Conservation (phyloP, 2,329 filamentous ascomycete genomes). For the Diplodia intermedia region DNA sequence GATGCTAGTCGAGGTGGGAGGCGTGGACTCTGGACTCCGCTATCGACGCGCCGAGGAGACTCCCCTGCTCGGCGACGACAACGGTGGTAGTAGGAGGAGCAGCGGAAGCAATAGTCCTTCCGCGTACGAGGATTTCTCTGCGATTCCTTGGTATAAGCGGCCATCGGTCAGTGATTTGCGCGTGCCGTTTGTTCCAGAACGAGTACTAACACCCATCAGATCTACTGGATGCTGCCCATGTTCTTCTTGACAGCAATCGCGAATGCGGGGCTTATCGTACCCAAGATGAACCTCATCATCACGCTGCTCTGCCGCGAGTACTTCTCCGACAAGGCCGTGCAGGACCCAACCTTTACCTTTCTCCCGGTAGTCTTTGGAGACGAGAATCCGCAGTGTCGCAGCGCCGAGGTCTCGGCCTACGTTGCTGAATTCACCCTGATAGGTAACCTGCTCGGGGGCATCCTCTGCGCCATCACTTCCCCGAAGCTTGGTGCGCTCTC, state of each 20-base stretch:
- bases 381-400: constrained; percentile 80
- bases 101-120: constrained; percentile 22
- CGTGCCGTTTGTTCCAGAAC: not conserved
- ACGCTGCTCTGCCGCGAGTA: constrained; percentile 84
- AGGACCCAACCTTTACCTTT: constrained; percentile 59
- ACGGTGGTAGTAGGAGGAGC: constrained; percentile 4
- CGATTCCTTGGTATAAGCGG: constrained; percentile 66
- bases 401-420: constrained; percentile 76
- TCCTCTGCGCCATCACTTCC: constrained; percentile 79
- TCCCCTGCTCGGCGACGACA: constrained; percentile 18
- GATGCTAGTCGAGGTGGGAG: constrained; percentile 60
- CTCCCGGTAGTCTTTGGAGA: constrained; percentile 70
- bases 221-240: constrained; percentile 82
- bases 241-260: constrained; percentile 84
- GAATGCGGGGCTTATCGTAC: constrained; percentile 84
- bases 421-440: constrained; percentile 81
- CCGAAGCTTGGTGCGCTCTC: constrained; percentile 86
- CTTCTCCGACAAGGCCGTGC: constrained; percentile 64
- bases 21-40: constrained; percentile 45
- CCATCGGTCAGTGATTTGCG: constrained; percentile 61
- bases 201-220: constrained; percentile 48
- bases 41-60: constrained; percentile 21
- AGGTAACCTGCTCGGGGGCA: constrained; percentile 74
- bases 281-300: constrained; percentile 85
- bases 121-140: constrained; percentile 60